phyloP scores from a whole-genome alignment of 163 green algal genomes.

The Volvox carteri region DNA sequence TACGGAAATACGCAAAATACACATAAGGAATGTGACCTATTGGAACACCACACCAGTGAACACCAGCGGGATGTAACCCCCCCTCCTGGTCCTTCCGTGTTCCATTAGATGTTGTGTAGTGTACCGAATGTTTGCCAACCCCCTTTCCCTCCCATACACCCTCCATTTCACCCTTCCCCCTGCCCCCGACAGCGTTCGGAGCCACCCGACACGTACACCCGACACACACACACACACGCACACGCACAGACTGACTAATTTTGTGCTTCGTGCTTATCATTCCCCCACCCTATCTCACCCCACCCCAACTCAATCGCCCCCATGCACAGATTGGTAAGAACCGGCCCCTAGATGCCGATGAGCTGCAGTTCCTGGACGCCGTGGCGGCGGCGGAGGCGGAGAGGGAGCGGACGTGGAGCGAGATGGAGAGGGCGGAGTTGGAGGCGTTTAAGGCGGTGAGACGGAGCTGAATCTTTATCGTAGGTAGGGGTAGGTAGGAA shows the following conservation, averaged over 20 bases:
- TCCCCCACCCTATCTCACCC: neutral
- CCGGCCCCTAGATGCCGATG: conserved; percentile 86
- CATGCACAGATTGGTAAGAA: conserved; percentile 81
- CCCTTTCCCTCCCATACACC: neutral
- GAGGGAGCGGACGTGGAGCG: conserved; percentile 11
- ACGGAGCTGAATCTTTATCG: neutral
- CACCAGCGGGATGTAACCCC: neutral
- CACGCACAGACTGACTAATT: too few relatives aligned
- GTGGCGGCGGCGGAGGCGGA: conserved; percentile 67
- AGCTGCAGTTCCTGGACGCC: conserved; percentile 83
- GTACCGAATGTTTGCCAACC: neutral
- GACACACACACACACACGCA: too few relatives aligned
- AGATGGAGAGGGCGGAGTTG: conserved; percentile 61
- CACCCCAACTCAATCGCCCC: neutral
- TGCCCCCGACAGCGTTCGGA: neutral
- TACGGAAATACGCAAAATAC: neutral
- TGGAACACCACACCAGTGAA: neutral
- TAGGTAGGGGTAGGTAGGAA: neutral
- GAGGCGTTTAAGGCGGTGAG: conserved; percentile 61
- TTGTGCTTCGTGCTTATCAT: too few relatives aligned
- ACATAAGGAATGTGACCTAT: neutral
- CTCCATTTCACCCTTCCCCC: neutral
- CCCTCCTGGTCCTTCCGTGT: neutral
- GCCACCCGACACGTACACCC: neutral
- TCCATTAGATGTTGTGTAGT: neutral